Percentiles rank a stretch among this genome's conserved stretches.
These are phyloP conservation scores for Rhizopus arrhizus DNA, from an alignment of 371 early-diverging fungal species.

Conservation along the genomic window DNA sequence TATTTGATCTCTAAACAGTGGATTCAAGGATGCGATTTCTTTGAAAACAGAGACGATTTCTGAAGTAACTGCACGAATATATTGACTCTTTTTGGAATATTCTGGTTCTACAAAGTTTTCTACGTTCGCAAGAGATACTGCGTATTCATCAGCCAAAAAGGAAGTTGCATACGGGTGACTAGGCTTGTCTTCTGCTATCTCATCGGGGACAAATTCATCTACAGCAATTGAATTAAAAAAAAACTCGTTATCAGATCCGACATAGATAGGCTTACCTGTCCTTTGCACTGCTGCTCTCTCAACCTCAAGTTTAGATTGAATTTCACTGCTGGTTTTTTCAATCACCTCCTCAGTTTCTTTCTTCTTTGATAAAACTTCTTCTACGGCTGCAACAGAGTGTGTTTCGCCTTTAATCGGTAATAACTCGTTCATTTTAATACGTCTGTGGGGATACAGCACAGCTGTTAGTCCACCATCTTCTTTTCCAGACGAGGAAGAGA, in stretches of 20 bases:
- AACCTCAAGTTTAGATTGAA: conserved; percentile 12
- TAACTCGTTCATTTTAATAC: conserved; percentile 81
- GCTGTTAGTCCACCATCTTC: conserved; percentile 89
- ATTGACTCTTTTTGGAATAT: conserved; percentile 79
- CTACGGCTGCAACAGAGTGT: conserved; percentile 13
- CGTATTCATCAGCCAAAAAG: conserved; percentile 67
- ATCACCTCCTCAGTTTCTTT: conserved; percentile 7
- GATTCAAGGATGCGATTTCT: conserved; percentile 91
- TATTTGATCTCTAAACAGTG: conserved; percentile 95
- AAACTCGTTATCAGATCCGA: not conserved
- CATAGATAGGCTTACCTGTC: conserved; percentile 3
- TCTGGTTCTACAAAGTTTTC: conserved; percentile 85
- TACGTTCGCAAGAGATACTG: conserved; percentile 83
- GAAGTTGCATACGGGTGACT: conserved; percentile 49
- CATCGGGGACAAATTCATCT: conserved; percentile 24
- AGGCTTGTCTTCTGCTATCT: conserved; percentile 19
- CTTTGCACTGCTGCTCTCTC: conserved; percentile 17
- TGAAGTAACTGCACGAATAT: conserved; percentile 91
- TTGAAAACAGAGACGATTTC: conserved; percentile 95
- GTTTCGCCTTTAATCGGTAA: conserved; percentile 42
- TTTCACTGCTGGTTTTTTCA: conserved; percentile 18
- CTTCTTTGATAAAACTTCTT: conserved; percentile 15
- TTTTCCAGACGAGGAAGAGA: conserved; percentile 75
- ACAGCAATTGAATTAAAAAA: not conserved
- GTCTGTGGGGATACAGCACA: conserved; percentile 91